Evolutionary conservation across 805 yeast genomes (phyloP), one percentile per base, ranked within the genome.

Genomic region (Clavispora carvajalis): DNA sequence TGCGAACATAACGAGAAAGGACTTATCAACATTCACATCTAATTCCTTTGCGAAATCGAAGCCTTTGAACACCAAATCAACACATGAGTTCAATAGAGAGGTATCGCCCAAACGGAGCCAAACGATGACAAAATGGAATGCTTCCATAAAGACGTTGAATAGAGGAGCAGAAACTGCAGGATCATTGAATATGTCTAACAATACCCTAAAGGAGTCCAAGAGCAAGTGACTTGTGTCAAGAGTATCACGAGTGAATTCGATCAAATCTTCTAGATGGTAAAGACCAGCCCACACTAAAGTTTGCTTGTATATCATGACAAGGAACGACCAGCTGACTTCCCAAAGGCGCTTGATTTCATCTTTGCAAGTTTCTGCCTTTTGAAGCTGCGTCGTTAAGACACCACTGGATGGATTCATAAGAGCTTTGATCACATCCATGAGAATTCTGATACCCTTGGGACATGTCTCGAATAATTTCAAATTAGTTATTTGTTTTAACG

Each of bases 41-140:
- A 80, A 63, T 30, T 77, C 81, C 22, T 64, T 60, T 0, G 89
- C 85, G 33, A 85, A 59, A 48, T 80, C 85, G 34, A 88, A 68
- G 0, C 87, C 79, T 33, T 75, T 73, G 37, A 80, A 73, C 4
- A 85, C 83, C 35, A 88, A 65, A 18, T 73, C 71, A 5, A 86
- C 90, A 67, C 96, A 87, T 1, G 87, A 75, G 19, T 73, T 73
- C 34, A 86, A 64, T 34, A 91, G 66, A 2, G 88, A 84, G 6
- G 76, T 68, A 59, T 90, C 97, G 44, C 91, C 87, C 35, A 91
- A 67, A 44, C 93, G 72, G 22, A 91, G 68, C 95, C 97, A 85
- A 29, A 79, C 81, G 24, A 86, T 71, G 69, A 86, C 80, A 39
- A 79, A 69, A 11, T 72, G 72, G 44, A 90, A 77, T 0, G 93